Base-by-base conservation (phyloP, 2,329 filamentous ascomycete species). In the Xylariaceae sp. region DNA sequence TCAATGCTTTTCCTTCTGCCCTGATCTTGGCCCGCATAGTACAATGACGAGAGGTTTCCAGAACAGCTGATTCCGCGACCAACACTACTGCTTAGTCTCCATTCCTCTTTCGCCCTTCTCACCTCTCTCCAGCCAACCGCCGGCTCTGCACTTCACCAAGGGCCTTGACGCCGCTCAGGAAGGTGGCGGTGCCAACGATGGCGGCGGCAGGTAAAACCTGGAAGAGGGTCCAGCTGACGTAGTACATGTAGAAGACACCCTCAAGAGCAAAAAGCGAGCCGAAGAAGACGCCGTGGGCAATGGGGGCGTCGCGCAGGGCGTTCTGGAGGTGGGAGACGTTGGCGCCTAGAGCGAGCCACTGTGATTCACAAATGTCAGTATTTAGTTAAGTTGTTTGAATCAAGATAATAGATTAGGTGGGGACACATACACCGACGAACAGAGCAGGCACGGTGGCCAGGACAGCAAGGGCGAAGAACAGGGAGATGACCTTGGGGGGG, bases 211-310 rank as follows among this genome's bases (percentile, higher is more conserved):
- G 91, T 40, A 98, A 74, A 12, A 82, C 82, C 73, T 95, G 85
- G 76, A 97, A 95, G 37, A 98, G 75, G 62, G 85, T 95, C 91
- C 92, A 96, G 62, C 72, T 81, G 42, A 80, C 85, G 70, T 97
- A 97, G 77, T 98, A 98, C 55, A 95, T 71, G 73, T 93, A 92
- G 71, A 98, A 96, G 45, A 95, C 83, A 14, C 80, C 86, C 67
- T 98, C 93, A 74, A 98, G 87, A 19, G 83, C 82, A 32, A 95
- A 50, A 45, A 98, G 82, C 5, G 90, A 95, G 41, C 86, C 87
- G 56, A 94, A 86, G 74, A 97, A 98, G 25, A 90, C 67, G 22
- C 74, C 73, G 64, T 98, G 92, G 5, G 92, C 85, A 35, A 95
- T 58, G 2, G 93, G 92, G 1, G 89, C 87, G 19, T 79, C 74